Evolutionary conservation across 2,329 filamentous ascomycete genomes (phyloP).

Genomic region (Fusarium tjaetaba): DNA sequence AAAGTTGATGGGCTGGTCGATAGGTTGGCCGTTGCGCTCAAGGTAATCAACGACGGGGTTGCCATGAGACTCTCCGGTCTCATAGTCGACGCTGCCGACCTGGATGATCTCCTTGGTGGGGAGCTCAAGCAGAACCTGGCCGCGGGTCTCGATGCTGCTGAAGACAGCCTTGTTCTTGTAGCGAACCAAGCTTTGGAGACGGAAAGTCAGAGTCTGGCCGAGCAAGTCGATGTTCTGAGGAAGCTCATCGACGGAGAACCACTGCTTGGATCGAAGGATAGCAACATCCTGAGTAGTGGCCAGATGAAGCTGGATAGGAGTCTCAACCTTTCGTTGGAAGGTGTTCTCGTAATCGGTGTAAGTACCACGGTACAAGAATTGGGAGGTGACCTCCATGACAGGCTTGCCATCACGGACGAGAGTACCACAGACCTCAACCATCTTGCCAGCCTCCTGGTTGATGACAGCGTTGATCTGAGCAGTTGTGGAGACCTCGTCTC

Average conservation of each 20-base stretch:
- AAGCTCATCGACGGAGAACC: conserved; percentile 85
- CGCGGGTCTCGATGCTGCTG: conserved; percentile 89
- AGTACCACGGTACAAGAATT: conserved; percentile 93
- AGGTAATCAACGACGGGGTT: conserved; percentile 98
- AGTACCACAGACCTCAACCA: conserved; percentile 99
- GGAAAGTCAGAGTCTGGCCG: conserved; percentile 94
- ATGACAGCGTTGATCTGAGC: conserved; percentile 97
- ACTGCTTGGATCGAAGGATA: conserved; percentile 94
- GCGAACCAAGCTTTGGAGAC: conserved; percentile 87
- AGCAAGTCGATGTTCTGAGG: conserved; percentile 83
- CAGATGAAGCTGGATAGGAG: conserved; percentile 91
- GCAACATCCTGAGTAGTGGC: conserved; percentile 90
- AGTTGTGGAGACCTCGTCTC: conserved; percentile 89
- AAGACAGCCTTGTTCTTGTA: conserved; percentile 97
- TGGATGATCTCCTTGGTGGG: conserved; percentile 98
- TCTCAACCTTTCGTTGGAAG: conserved; percentile 97
- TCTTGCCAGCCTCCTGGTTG: conserved; percentile 98
- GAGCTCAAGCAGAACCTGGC: conserved; percentile 91
- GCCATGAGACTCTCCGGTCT: conserved; percentile 88
- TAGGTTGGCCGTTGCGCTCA: conserved; percentile 86
- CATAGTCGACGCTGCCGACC: conserved; percentile 96
- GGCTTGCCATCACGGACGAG: conserved; percentile 84
- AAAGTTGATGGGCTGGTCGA: conserved; percentile 96
- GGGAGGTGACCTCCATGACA: conserved; percentile 98
- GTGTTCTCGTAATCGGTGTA: conserved; percentile 98